Conservation (phyloP, 2,329 filamentous ascomycete genomes). For the Cordyceps fumosorosea region DNA sequence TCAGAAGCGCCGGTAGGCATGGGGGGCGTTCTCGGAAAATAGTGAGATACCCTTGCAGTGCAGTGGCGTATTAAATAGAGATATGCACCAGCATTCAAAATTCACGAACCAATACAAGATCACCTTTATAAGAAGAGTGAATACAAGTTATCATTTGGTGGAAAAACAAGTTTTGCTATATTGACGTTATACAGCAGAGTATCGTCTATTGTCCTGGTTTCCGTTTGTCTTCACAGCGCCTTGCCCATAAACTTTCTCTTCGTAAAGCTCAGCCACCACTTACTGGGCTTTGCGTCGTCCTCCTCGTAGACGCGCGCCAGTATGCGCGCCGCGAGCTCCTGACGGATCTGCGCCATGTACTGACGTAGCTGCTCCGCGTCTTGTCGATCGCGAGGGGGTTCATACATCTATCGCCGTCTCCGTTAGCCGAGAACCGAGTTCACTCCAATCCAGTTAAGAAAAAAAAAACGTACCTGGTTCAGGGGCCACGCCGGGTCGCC, state of each 20-base stretch:
- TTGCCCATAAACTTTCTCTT: constrained; percentile 99
- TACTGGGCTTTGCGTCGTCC: constrained; percentile 60
- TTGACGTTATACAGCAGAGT: constrained; percentile 18
- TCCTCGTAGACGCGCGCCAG: constrained; percentile 83
- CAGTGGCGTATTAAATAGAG: neutral
- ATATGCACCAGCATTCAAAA: neutral
- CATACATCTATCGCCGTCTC: constrained; percentile 60
- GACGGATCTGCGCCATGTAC: constrained; percentile 87
- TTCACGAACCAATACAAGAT: no score
- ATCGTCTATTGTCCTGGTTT: neutral
- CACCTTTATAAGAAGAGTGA: neutral
- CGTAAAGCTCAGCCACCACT: constrained; percentile 98
- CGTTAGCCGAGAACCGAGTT: no score
- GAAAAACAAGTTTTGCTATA: constrained; percentile 16
- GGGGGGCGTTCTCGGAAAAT: no score
- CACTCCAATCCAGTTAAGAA: no score
- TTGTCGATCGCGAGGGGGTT: constrained; percentile 77
- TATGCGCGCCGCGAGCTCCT: constrained; percentile 80
- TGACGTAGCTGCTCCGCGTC: constrained; percentile 83
- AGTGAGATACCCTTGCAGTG: no score
- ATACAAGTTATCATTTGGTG: neutral
- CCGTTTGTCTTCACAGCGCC: constrained; percentile 49
- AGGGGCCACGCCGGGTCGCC: constrained; percentile 89
- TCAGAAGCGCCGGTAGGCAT: constrained; percentile 55
- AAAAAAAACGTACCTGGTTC: constrained; percentile 58